Evolutionary conservation across 2,329 filamentous ascomycete genomes (phyloP).

Genomic region (Westerdykella ornata): DNA sequence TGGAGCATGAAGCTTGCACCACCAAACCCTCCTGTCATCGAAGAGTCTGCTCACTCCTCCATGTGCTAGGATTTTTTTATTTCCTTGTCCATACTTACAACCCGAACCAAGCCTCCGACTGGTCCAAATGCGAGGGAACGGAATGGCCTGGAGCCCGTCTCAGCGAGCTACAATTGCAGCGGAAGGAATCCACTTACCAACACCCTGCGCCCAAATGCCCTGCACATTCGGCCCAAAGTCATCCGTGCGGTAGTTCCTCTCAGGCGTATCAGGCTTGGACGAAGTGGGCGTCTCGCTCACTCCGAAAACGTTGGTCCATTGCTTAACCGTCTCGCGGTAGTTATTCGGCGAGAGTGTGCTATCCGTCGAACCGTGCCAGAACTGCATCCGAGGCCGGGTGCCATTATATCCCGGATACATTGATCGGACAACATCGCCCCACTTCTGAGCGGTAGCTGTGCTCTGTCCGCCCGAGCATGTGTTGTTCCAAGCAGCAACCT

Average conservation of each 20-base stretch:
- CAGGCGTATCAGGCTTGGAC: slow-evolving; percentile 21
- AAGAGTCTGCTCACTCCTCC: no score
- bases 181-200: slow-evolving; percentile 6
- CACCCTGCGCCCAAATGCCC: slow-evolving; percentile 24
- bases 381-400: slow-evolving; percentile 49
- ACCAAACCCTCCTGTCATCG: no score
- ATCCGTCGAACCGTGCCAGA: slow-evolving; percentile 53
- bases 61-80: no score
- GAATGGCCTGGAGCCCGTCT: slow-evolving; percentile 9
- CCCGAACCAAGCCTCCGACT: slow-evolving; percentile 26
- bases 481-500: slow-evolving; percentile 46
- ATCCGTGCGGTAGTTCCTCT: slow-evolving; percentile 25
- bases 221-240: slow-evolving; percentile 24
- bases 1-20: no score
- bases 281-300: slow-evolving; percentile 18
- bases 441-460: slow-evolving; percentile 42
- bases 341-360: slow-evolving; percentile 48
- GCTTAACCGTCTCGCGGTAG: slow-evolving; percentile 47
- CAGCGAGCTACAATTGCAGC: no score
- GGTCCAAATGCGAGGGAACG: slow-evolving; percentile 20
- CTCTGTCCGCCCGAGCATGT: slow-evolving; percentile 47
- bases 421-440: slow-evolving; percentile 43
- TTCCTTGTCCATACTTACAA: slow-evolving; percentile 6
- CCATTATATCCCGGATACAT: slow-evolving; percentile 51
- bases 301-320: slow-evolving; percentile 30